phyloP scores from a whole-genome alignment of 805 yeast species.

The Kluyveromyces siamensis region DNA sequence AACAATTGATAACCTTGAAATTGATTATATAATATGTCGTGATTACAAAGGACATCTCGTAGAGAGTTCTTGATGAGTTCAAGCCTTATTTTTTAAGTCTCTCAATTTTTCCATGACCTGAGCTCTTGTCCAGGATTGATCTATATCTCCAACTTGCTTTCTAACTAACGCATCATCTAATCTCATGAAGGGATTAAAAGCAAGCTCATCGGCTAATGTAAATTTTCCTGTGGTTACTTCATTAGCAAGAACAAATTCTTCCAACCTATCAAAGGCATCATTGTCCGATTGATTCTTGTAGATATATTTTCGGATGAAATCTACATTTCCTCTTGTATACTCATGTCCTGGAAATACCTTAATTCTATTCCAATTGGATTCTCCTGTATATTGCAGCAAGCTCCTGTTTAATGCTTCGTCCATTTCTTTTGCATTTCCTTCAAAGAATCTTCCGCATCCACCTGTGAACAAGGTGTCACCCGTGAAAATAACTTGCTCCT shows the following conservation, averaged over 20 bases:
- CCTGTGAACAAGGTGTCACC: constrained; percentile 93
- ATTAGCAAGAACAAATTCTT: constrained; percentile 39
- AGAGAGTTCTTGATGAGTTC: background rate
- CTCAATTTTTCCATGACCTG: constrained; percentile 69
- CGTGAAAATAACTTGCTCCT: constrained; percentile 72
- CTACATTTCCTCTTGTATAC: constrained; percentile 75
- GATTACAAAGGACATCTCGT: too few species aligned
- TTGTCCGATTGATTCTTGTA: constrained; percentile 31
- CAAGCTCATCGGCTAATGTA: constrained; percentile 74
- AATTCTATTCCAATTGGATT: constrained; percentile 34
- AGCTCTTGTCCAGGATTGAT: constrained; percentile 27
- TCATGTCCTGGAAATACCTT: constrained; percentile 91
- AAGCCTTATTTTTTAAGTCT: constrained; percentile 52
- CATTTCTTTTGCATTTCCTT: constrained; percentile 83
- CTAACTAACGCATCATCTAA: constrained; percentile 55
- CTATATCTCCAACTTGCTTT: constrained; percentile 44
- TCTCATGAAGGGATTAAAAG: constrained; percentile 86
- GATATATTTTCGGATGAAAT: constrained; percentile 62
- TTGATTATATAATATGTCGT: too few species aligned
- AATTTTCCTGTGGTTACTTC: constrained; percentile 80
- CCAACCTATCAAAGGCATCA: constrained; percentile 45
- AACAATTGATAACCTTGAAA: background rate
- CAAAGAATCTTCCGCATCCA: constrained; percentile 96
- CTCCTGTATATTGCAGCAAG: constrained; percentile 51
- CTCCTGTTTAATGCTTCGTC: constrained; percentile 50